A percentile compares a stretch with the other conserved stretches of the same genome.
phyloP scores from a whole-genome alignment of 257 asterid species.

The Scutellaria barbata region DNA sequence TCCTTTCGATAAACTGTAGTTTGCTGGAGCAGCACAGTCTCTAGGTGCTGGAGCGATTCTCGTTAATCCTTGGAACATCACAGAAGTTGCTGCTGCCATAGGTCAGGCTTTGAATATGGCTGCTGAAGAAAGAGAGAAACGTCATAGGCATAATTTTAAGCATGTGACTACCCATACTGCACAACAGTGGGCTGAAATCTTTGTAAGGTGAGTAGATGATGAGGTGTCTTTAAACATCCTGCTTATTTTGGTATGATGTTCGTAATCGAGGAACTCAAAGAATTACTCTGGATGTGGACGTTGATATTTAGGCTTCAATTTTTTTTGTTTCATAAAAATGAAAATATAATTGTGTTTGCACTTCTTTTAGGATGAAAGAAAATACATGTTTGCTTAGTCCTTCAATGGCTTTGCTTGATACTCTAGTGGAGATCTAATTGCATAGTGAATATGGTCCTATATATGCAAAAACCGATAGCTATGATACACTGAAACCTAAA shows the following conservation, averaged over 20 bases:
- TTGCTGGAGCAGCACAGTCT: conserved; percentile 99
- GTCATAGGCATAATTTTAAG: conserved; percentile 78
- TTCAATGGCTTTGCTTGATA: conserved; percentile 10
- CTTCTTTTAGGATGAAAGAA: not conserved
- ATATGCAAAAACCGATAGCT: not conserved
- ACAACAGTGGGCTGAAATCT: conserved; percentile 97
- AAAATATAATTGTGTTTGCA: conserved; percentile 15
- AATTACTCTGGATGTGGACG: not conserved
- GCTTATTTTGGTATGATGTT: conserved; percentile 26
- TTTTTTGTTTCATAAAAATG: not conserved
- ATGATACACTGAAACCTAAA: conserved; percentile 19
- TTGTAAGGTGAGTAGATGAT: conserved; percentile 69
- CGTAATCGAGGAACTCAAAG: not conserved
- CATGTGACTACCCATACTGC: conserved; percentile 98
- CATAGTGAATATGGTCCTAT: not conserved
- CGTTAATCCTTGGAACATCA: conserved; percentile 97
- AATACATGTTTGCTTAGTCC: not conserved
- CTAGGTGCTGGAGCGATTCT: conserved; percentile 98
- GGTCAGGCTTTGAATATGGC: conserved; percentile 83
- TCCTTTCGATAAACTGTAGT: conserved; percentile 50
- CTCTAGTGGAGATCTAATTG: conserved; percentile 2
- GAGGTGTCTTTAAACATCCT: not conserved
- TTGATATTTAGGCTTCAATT: not conserved
- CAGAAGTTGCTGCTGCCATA: conserved; percentile 73
- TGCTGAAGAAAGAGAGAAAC: conserved; percentile 89